Evolutionary conservation across 352 stramenopile genomes (phyloP), one percentile per base, ranked within the genome.

Genomic region (Halophytophthora polymorphica): DNA sequence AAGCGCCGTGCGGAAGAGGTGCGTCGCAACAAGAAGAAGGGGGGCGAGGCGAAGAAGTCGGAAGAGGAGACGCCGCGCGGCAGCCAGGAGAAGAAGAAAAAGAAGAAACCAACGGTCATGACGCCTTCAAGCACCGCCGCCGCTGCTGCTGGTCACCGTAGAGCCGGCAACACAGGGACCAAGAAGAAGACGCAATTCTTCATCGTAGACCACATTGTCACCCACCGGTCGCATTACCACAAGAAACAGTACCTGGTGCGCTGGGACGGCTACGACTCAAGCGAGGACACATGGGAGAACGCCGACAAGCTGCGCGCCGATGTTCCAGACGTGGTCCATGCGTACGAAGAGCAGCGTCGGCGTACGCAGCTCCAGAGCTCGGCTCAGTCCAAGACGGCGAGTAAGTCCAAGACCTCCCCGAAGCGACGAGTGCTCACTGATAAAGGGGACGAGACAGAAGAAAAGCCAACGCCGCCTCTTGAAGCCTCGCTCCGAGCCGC

Each of bases 211-310:
- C 71, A 77, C 45, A 83, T 90, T 28, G 71, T 88, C 3, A 66
- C 55, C 51, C 63, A 87, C 37, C 71, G 73, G 15, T 43, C 62
- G n/a, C 51, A 54, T 17, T 55, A 62, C 33, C 60, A 62, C 29
- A 78, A 68, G 46, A 74, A 72, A 17, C 47, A 85, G 52, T 90
- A 88, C 45, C 52, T 78, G 0, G 77, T 90, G 3, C 72, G 73
- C 36, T 90, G 80, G 77, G 76, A 88, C 42, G 72, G 70, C 25
- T 90, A 88, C 56, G 64, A 76, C 35, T 66, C 66, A 22, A 73
- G 66, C 34, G 68, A 84, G 39, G 80, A 90, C 58, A 88, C 77
- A 21, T 90, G 77, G 77, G 77, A 90, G 44, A 31, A 61, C 19
- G 75, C 65, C 2, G 34, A 62, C 3, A 76, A 78, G 50, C 58